Evolutionary conservation across 306 rosid genomes (phyloP).

Genomic region (Cucurbita pepo): DNA sequence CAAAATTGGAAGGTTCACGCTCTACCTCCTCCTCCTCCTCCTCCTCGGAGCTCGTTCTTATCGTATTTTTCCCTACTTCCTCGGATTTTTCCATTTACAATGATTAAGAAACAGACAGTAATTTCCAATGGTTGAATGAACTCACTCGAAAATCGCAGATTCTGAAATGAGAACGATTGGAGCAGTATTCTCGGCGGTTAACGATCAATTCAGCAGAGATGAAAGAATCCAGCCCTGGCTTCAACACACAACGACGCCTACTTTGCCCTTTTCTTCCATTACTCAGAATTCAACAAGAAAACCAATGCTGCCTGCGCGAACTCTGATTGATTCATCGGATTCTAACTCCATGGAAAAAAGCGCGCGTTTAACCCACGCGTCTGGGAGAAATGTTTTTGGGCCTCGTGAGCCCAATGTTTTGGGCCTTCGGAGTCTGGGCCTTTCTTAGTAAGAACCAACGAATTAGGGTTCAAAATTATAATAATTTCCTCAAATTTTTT

Average conservation of each 20-base stretch:
- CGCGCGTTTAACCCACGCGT: neutral
- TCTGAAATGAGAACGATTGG: neutral
- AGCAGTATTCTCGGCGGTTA: neutral
- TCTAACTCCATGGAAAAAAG: neutral
- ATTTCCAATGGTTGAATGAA: neutral
- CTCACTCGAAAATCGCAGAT: neutral
- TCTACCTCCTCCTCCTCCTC: slow-evolving; percentile 15
- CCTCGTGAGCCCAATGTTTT: neutral
- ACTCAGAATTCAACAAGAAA: neutral
- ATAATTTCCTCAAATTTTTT: no score
- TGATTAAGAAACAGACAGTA: neutral
- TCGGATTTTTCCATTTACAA: slow-evolving; percentile 31
- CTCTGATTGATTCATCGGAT: neutral
- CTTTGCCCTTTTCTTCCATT: neutral
- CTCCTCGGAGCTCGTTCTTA: slow-evolving; percentile 26
- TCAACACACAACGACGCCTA: neutral
- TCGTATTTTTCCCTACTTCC: slow-evolving; percentile 15
- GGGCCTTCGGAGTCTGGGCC: neutral
- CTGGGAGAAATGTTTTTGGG: neutral
- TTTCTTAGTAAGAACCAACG: neutral
- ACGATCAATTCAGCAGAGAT: neutral
- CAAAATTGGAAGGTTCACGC: slow-evolving; percentile 19
- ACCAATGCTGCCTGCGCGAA: neutral
- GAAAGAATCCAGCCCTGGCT: neutral
- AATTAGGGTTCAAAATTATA: neutral